Conservation (phyloP, 2,329 filamentous ascomycete species). For the Cytospora paraplurivora region DNA sequence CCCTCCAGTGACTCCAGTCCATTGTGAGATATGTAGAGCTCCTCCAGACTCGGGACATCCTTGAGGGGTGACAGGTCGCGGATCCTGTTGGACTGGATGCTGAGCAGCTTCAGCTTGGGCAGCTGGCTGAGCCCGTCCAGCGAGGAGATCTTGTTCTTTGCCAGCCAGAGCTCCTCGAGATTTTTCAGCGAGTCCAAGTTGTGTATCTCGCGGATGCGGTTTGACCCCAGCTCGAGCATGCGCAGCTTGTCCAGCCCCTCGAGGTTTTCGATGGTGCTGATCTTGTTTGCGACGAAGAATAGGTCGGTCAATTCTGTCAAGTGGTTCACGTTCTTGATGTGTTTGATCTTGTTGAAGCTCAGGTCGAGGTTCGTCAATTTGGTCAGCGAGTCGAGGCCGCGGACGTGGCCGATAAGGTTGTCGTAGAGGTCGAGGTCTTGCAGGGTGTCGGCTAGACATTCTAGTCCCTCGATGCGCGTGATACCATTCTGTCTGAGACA, state of each 20-base stretch:
- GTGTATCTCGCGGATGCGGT: conserved; percentile 85
- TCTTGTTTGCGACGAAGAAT: conserved; percentile 95
- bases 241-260: conserved; percentile 73
- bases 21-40: conserved; percentile 96
- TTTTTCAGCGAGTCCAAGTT: conserved; percentile 77
- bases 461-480: conserved; percentile 74
- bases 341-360: conserved; percentile 99
- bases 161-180: conserved; percentile 89
- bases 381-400: conserved; percentile 75
- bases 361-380: conserved; percentile 81
- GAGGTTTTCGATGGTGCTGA: conserved; percentile 81
- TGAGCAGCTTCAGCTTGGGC: conserved; percentile 80
- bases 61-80: conserved; percentile 74
- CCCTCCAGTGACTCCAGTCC: conserved; percentile 77
- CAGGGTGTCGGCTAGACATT: conserved; percentile 65
- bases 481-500: conserved; percentile 95
- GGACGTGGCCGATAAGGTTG: conserved; percentile 87
- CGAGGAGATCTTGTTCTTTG: conserved; percentile 93
- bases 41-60: conserved; percentile 76
- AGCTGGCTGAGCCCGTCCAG: conserved; percentile 76
- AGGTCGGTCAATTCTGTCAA: conserved; percentile 78
- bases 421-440: conserved; percentile 94
- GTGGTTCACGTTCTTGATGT: conserved; percentile 86
- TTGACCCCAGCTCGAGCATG: conserved; percentile 89
- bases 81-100: conserved; percentile 94